Percentiles rank a stretch among this genome's conserved stretches.
Conservation (phyloP, 2,329 filamentous ascomycete species). For the Trichoderma pleuroti region DNA sequence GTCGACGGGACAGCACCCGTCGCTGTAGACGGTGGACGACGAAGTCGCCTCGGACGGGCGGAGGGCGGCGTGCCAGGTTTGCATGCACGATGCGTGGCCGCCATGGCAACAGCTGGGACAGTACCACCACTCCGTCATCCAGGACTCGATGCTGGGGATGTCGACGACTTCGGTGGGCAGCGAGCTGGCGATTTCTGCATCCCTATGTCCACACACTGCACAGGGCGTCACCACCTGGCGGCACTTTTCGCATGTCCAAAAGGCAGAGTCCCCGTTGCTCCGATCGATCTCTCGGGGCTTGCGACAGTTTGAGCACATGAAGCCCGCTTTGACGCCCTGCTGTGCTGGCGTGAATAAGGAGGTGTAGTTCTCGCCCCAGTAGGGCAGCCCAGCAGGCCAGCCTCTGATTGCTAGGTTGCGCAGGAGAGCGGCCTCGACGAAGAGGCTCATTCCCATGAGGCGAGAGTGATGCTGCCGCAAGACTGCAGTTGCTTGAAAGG, state of each 20-base stretch:
- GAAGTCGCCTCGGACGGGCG: slow-evolving; percentile 24
- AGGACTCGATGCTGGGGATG: slow-evolving; percentile 23
- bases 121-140: slow-evolving; percentile 56
- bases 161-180: slow-evolving; percentile 32
- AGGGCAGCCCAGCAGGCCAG: slow-evolving; percentile 49
- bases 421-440: slow-evolving; percentile 57
- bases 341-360: slow-evolving; percentile 53
- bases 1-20: slow-evolving; percentile 61
- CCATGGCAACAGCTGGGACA: slow-evolving; percentile 61
- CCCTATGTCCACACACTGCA: slow-evolving; percentile 55
- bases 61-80: slow-evolving; percentile 52
- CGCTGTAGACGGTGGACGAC: slow-evolving; percentile 38
- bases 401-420: slow-evolving; percentile 59
- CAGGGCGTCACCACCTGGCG: slow-evolving; percentile 51
- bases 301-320: slow-evolving; percentile 53
- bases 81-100: slow-evolving; percentile 58
- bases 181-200: slow-evolving; percentile 43
- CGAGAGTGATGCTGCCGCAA: slow-evolving; percentile 58
- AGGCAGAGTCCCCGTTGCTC: slow-evolving; percentile 39
- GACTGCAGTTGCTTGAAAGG: slow-evolving; percentile 53
- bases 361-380: slow-evolving; percentile 54
- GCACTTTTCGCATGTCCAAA: slow-evolving; percentile 61
- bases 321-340: slow-evolving; percentile 50
- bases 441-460: slow-evolving; percentile 57
- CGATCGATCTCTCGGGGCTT: slow-evolving; percentile 55